Evolutionary conservation across 2,329 filamentous ascomycete species (phyloP), one percentile per base, ranked within the genome.

Genomic region (Colletotrichum sp.): DNA sequence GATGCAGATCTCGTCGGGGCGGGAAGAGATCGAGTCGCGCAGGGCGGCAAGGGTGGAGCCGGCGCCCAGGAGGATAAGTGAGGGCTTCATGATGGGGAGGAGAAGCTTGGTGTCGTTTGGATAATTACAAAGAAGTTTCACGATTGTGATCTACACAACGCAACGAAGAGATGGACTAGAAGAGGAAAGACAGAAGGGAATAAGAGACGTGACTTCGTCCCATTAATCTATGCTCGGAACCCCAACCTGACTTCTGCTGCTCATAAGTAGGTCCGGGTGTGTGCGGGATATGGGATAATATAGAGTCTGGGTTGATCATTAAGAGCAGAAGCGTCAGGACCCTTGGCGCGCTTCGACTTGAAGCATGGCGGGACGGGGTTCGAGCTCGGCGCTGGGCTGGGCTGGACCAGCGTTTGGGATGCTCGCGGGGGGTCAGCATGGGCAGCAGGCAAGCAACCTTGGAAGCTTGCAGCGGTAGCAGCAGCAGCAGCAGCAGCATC

Each of bases 1-100:
- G 59, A 78, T 74, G 52, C 76, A 78, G 27, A 78, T 71, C 22
- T 77, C 76, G 30, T 65, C 74, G 25, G 76, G 64, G 30, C 60
- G 34, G 16, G 75, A 72, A 9, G 74, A 78, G 34, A 77, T 68
- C 36, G 76, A 78, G 27, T 78, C 76, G 55, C 67, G 71, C 19
- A 78, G 59, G 30, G 74, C 44, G 12, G 44, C 76, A 6, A 74
- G 74, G 44, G 74, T 60, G 27, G 59, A 63, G 61, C 63, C 30
- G 15, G 48, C 67, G 66, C 66, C 60, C 28, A 74, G 34, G 19
- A 75, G 52, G 22, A 68, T 6, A 44, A 71, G 61, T 44, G 74
- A 68, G 36, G 67, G 34, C 74, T 77, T 78, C 76, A 78, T 78
- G 57, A 34, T 61, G 36, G 6, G 44, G 44, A 52, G 44, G 11